Percentiles rank a stretch among this genome's conserved stretches.
These are phyloP conservation scores for Podospora fimiseda DNA, from an alignment of 495 filamentous ascomycete genomes.

Conservation along the genomic window DNA sequence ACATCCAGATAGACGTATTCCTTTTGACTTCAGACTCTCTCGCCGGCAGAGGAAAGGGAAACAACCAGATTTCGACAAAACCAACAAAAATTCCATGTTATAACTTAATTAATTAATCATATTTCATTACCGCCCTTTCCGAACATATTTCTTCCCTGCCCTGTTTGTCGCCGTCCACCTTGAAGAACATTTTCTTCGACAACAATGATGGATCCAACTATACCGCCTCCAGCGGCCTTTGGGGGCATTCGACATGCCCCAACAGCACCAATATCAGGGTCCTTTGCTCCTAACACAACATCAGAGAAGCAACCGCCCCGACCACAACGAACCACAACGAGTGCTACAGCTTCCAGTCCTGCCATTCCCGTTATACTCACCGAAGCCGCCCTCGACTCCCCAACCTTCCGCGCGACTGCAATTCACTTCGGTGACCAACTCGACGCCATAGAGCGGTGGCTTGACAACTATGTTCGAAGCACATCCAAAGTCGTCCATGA, in stretches of 20 bases:
- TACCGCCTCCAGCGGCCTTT: constrained; percentile 11
- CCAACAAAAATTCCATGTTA: no score
- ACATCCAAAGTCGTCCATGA: constrained; percentile 74
- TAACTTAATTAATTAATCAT: no score
- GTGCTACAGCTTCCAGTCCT: constrained; percentile 16
- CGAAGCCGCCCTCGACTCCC: constrained; percentile 93
- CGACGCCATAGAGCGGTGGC: constrained; percentile 87
- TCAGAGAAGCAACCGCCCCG: constrained; percentile 3
- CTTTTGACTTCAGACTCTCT: no score
- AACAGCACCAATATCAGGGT: background rate
- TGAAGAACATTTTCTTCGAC: background rate
- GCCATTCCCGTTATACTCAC: constrained; percentile 75
- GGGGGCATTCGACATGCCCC: constrained; percentile 2
- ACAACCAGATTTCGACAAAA: no score
- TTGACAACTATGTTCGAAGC: constrained; percentile 75
- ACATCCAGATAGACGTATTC: no score
- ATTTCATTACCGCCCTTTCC: no score
- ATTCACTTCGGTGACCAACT: constrained; percentile 88
- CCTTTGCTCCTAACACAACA: background rate
- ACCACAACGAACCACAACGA: background rate
- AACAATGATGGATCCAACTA: constrained; percentile 10
- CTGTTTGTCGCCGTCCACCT: no score
- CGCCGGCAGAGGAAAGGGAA: no score
- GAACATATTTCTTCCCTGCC: no score
- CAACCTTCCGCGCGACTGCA: constrained; percentile 85